phyloP scores from a whole-genome alignment of 148 eudicot genomes.

The Drosera capensis region DNA sequence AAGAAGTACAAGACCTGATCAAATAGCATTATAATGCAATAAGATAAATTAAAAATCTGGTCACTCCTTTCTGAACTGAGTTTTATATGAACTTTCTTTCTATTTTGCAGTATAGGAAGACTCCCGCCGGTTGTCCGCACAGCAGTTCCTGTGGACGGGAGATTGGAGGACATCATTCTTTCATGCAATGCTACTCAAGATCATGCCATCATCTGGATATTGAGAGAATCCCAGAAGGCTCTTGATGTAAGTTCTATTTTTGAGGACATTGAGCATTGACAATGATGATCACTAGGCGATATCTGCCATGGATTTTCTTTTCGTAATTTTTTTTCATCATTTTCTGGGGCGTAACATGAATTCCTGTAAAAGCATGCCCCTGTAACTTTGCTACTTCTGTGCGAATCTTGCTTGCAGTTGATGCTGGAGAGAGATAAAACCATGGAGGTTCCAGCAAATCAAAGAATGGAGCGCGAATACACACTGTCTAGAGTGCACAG shows the following conservation, averaged over 20 bases:
- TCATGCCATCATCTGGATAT: constrained; percentile 73
- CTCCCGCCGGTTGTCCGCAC: constrained; percentile 63
- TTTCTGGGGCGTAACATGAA: too few species aligned
- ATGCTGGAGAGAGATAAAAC: constrained; percentile 54
- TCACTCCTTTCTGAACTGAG: neutral
- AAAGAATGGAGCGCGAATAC: constrained; percentile 67
- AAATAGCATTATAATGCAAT: neutral
- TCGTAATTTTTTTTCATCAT: too few species aligned
- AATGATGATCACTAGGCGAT: too few species aligned
- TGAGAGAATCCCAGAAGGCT: constrained; percentile 69
- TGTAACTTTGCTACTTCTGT: too few species aligned
- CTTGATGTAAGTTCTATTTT: constrained; percentile 40
- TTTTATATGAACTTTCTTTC: neutral
- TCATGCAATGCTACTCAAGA: constrained; percentile 66
- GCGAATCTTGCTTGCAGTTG: too few species aligned
- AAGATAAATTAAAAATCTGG: neutral
- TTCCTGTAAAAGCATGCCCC: too few species aligned
- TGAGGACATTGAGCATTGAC: neutral
- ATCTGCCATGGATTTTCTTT: too few species aligned
- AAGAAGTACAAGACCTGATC: neutral
- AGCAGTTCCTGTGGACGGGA: constrained; percentile 87
- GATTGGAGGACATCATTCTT: constrained; percentile 77
- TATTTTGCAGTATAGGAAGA: constrained; percentile 31
- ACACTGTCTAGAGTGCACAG: constrained; percentile 60
- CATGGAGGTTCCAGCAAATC: constrained; percentile 59